Percentiles rank a stretch among this genome's conserved stretches.
Conservation (phyloP, 2,329 filamentous ascomycete species). For the Leptographium lundbergii region DNA sequence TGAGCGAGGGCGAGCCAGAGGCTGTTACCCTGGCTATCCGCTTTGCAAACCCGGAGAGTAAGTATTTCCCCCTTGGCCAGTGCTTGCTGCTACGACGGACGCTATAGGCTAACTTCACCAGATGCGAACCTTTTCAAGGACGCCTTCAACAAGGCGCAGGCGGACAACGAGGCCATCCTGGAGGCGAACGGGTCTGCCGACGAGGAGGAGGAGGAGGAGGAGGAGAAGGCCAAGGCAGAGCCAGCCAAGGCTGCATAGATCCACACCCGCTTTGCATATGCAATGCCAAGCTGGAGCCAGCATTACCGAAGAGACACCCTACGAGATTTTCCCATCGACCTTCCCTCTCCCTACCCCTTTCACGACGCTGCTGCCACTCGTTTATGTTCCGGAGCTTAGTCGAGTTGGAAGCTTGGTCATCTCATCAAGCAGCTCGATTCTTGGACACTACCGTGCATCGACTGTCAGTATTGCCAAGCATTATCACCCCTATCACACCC, state of each 20-base stretch:
- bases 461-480: not conserved
- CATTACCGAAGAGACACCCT: not conserved
- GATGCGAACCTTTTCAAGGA: slow-evolving; percentile 98
- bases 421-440: not conserved
- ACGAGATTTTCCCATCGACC: not conserved
- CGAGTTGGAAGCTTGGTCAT: not conserved
- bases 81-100: no score
- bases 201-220: slow-evolving; percentile 16
- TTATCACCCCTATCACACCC: not conserved
- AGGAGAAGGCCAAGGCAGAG: slow-evolving; percentile 15
- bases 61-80: slow-evolving; percentile 22
- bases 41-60: slow-evolving; percentile 96
- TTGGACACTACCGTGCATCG: not conserved
- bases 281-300: not conserved
- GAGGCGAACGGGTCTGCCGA: slow-evolving; percentile 11
- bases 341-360: not conserved
- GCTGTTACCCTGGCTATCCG: slow-evolving; percentile 92
- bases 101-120: slow-evolving; percentile 21
- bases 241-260: slow-evolving; percentile 6
- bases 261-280: not conserved
- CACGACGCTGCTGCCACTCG: not conserved
- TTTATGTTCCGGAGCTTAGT: not conserved
- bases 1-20: slow-evolving; percentile 95
- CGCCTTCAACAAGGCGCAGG: slow-evolving; percentile 89
- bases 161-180: slow-evolving; percentile 87